phyloP scores from a whole-genome alignment of 2,329 filamentous ascomycete genomes.

The Diaporthe nobilis region DNA sequence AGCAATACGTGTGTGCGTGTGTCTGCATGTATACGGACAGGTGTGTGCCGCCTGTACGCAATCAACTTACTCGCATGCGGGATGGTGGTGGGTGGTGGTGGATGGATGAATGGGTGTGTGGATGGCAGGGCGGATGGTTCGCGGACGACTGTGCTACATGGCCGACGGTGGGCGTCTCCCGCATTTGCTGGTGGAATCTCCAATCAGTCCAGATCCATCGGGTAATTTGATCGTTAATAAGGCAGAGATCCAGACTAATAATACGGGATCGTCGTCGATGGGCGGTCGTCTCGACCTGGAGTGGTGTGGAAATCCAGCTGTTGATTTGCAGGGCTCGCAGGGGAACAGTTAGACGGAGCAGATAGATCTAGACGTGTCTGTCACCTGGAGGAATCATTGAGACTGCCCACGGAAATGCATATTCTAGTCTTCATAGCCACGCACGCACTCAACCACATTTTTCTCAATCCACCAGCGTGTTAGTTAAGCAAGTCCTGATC shows the following conservation, averaged over 20 bases:
- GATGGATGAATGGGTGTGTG: slow-evolving; percentile 8
- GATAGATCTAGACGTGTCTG: not conserved
- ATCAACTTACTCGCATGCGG: slow-evolving; percentile 15
- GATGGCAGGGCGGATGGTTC: slow-evolving; percentile 6
- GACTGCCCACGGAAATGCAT: not conserved
- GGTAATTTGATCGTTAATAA: slow-evolving; percentile 28
- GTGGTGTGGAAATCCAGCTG: slow-evolving; percentile 7
- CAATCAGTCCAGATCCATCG: slow-evolving; percentile 33
- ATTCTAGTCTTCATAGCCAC: not conserved
- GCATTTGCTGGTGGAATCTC: slow-evolving; percentile 7
- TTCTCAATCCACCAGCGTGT: not conserved
- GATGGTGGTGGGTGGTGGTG: not conserved
- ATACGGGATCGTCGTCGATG: slow-evolving; percentile 26
- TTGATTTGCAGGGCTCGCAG: slow-evolving; percentile 23
- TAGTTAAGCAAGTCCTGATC: not conserved
- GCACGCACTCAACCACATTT: not conserved
- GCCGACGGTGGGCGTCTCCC: slow-evolving; percentile 16
- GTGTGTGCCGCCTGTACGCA: not conserved
- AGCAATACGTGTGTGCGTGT: not conserved
- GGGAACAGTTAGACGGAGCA: slow-evolving; percentile 7
- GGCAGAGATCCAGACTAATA: slow-evolving; percentile 22
- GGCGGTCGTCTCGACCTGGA: not conserved
- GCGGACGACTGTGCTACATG: slow-evolving; percentile 27
- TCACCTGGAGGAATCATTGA: not conserved
- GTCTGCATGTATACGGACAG: not conserved